Conservation (phyloP, 257 asterid species). For the Scutellaria minor region DNA sequence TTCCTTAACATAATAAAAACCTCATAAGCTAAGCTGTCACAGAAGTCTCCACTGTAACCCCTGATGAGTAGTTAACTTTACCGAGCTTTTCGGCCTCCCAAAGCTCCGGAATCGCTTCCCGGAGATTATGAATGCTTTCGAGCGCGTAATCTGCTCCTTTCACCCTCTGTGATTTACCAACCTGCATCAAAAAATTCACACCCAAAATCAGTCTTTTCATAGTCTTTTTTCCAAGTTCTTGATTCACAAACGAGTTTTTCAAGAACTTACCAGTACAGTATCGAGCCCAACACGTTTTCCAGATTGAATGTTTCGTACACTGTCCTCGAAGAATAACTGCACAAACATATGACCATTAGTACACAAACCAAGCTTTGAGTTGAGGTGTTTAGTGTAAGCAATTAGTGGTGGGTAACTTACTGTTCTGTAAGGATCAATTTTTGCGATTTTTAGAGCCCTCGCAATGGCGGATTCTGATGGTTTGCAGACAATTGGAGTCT, state of each 20-base stretch:
- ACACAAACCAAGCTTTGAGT: background rate
- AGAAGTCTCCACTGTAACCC: constrained; percentile 81
- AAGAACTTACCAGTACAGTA: constrained; percentile 72
- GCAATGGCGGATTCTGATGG: constrained; percentile 86
- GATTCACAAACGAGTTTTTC: background rate
- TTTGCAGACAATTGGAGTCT: constrained; percentile 87
- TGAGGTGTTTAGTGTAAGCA: background rate
- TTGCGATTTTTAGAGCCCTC: constrained; percentile 75
- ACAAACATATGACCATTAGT: constrained; percentile 1
- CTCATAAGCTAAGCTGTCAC: constrained; percentile 66
- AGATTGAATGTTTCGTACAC: constrained; percentile 76
- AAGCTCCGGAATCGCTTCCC: constrained; percentile 92
- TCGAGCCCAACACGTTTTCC: constrained; percentile 85
- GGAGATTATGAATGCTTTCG: constrained; percentile 87
- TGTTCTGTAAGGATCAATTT: constrained; percentile 80
- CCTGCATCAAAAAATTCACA: constrained; percentile 43
- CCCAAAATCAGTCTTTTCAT: background rate
- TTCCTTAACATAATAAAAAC: background rate
- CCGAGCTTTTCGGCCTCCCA: constrained; percentile 68
- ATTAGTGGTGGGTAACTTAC: constrained; percentile 45
- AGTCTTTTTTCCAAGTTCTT: background rate
- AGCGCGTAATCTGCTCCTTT: constrained; percentile 90
- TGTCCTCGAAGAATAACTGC: constrained; percentile 95
- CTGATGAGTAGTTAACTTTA: constrained; percentile 61
- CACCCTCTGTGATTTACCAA: constrained; percentile 82